Conservation (phyloP, 768 basidiomycete genomes). For the Amanita fuliginea region DNA sequence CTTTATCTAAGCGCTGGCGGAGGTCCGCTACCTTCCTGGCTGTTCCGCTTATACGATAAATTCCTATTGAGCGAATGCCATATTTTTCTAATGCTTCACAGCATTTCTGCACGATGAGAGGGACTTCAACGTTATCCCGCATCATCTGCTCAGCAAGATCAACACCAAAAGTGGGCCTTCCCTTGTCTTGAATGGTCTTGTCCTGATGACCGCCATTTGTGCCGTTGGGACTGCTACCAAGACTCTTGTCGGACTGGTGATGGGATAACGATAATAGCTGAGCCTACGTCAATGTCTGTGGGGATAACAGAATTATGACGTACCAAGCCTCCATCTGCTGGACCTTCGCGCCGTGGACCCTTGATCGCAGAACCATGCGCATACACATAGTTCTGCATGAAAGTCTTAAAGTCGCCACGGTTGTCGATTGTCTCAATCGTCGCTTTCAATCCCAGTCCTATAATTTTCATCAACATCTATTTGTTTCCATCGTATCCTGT, state of each 20-base stretch:
- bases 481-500: not conserved
- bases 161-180: conserved; percentile 83
- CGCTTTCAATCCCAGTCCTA: conserved; percentile 68
- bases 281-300: conserved; percentile 4
- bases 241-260: conserved; percentile 18
- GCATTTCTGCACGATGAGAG: conserved; percentile 79
- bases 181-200: conserved; percentile 39
- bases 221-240: conserved; percentile 13
- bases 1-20: conserved; percentile 78
- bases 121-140: conserved; percentile 87
- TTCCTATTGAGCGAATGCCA: conserved; percentile 75
- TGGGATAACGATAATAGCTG: conserved; percentile 57
- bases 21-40: conserved; percentile 77
- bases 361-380: conserved; percentile 58
- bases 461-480: not conserved
- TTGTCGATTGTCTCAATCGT: conserved; percentile 91
- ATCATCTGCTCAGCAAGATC: conserved; percentile 88
- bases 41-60: conserved; percentile 90
- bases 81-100: conserved; percentile 87
- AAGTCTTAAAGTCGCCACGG: conserved; percentile 87
- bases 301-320: conserved; percentile 1
- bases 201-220: conserved; percentile 10
- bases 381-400: conserved; percentile 96
- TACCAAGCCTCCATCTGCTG: conserved; percentile 89
- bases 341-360: conserved; percentile 84